Percentiles rank a stretch among this genome's conserved stretches.
Conservation (phyloP, 768 basidiomycete species). For the Daedaleopsis sinensis region DNA sequence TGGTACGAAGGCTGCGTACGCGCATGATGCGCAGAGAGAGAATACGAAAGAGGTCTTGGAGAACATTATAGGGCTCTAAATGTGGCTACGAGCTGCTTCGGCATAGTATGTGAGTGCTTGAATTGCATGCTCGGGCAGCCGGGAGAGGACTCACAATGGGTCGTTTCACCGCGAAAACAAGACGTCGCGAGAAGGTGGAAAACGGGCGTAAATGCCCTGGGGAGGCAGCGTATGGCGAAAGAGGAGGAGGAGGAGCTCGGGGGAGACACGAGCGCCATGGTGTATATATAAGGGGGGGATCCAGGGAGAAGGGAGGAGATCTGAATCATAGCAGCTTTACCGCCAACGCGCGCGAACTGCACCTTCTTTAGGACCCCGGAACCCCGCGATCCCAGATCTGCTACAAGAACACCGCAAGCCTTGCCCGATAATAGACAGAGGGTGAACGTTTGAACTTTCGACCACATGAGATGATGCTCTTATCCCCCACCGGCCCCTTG, state of each 20-base stretch:
- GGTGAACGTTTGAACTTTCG: no score
- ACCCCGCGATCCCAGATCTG: background rate
- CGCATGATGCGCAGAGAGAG: slow-evolving; percentile 15
- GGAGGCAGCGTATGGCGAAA: slow-evolving; percentile 4
- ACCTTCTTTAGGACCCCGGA: slow-evolving; percentile 10
- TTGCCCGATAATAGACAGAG: no score
- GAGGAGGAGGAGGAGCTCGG: slow-evolving; percentile 10
- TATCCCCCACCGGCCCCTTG: no score
- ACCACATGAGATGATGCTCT: no score
- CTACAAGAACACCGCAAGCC: no score
- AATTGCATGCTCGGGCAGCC: background rate
- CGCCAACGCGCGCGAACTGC: slow-evolving; percentile 1
- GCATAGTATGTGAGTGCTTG: background rate
- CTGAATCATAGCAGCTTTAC: slow-evolving; percentile 10
- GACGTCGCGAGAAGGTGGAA: background rate
- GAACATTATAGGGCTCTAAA: slow-evolving; percentile 13
- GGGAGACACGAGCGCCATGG: background rate
- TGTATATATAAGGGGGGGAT: slow-evolving; percentile 3
- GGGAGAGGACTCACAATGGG: background rate
- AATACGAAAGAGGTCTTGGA: slow-evolving; percentile 9
- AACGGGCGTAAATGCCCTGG: background rate
- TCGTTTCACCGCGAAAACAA: background rate
- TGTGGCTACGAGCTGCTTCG: background rate
- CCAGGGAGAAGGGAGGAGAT: slow-evolving; percentile 15
- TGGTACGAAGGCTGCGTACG: slow-evolving; percentile 10